Evolutionary conservation across 257 asterid genomes (phyloP), one percentile per base, ranked within the genome.

Genomic region (Euphrasia confusa): DNA sequence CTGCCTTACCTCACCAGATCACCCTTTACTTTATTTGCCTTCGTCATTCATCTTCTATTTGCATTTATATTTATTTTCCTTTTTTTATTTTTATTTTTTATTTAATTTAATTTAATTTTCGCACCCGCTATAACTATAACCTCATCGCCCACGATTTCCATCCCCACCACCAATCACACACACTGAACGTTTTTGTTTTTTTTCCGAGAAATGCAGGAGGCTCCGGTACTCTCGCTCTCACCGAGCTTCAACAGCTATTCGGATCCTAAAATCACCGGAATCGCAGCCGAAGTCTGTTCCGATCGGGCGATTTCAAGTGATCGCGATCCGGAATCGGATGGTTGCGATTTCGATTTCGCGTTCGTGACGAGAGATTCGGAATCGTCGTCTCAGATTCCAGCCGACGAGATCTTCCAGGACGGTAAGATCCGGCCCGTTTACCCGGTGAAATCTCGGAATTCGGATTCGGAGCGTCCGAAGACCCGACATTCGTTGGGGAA

Each of bases 341-440:
- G 42, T 13, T 18, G 79, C 64, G 2, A 79, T 3, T 74, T 72
- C 58, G 78, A 75, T 59, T 81, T 84, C 67, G 72, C 74, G 53
- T 53, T 70, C 47, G 47, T 45, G 24, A 59, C 50, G 33, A 27
- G 52, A 5, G 77, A 66, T 18, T 61, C 70, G 4, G 71, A 56
- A 1, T 39, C 37, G 2, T 54, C 71, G 48, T 64, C 81, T 18
- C 81, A 66, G 10, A 72, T 65, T 63, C 60, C 81, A 5, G 87
- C 83, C 1, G 91, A 81, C 28, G 83, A 85, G 28, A 72, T 84
- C 68, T 84, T 81, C 82, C 74, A 27, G 21, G 68, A 85, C 77
- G 91, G 94, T 33, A 73, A 75, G 81, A 85, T 88, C 74, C 84
- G 83, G 4, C 83, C 87, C 3, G 64, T 58, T 54, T 80, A 70